Base-by-base conservation (phyloP, 345 rosid species). In the Gossypium raimondii region DNA sequence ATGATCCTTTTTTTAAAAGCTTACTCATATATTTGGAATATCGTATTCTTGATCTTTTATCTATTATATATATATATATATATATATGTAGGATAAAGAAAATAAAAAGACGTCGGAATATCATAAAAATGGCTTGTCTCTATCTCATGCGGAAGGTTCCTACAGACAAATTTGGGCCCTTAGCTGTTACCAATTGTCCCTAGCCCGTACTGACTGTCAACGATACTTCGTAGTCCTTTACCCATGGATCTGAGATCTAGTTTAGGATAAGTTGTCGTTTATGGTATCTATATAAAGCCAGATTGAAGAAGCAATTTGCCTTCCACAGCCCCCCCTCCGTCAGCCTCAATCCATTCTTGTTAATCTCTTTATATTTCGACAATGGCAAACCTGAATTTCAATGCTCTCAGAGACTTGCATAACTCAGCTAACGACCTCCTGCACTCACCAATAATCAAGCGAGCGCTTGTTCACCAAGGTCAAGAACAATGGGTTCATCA, bases 371-470 rank as follows among this genome's bases (percentile, higher is more conserved):
- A 51, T 6, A 34, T 3, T 10, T 47, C 16, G 18, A 52, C 9
- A 38, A 93, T 87, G 94, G 82, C 85, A 56, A 79, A 79, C 76
- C 82, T 84, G 24, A 57, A 87, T 60, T 93, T 93, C 73, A 84
- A 79, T 73, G 87, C 87, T 71, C 83, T 93, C 17, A 82, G 87
- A 60, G 91, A 89, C 78, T 70, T 90, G 59, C 98, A 93, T 78
- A 86, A 87, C 81, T 87, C 86, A 3, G 91, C 92, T 22, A 89
- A 93, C 50, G 84, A 84, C 72, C 93, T 89, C 72, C 98, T 91
- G 64, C 89, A 81, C 75, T 93, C 93, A 45, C 88, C 88, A 3
- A 63, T 62, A 24, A 79, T 86, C 72, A 83, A 85, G 78, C 82
- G 81, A 64, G 83, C 90, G 7, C 77, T 89, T 10, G 72, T 82